Evolutionary conservation across 192 early-diverging fungal species (phyloP), one percentile per base, ranked within the genome.

Genomic region (Coemansia sp.): DNA sequence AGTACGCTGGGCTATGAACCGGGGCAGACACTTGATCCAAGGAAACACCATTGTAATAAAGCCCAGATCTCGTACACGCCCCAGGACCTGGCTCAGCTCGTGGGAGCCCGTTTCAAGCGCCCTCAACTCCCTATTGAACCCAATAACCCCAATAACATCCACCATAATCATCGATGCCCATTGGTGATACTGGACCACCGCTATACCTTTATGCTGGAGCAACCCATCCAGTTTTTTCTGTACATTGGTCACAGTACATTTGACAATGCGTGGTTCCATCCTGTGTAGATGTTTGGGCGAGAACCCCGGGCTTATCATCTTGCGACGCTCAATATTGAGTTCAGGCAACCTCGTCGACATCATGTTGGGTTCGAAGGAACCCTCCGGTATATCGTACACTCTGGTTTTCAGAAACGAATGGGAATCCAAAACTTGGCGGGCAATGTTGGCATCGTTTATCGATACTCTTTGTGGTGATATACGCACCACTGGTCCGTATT

Each of bases 391-490:
- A 10, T 68, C 56, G 18, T 77, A 77, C 11, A 48, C 48, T 5
- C 40, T 55, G 3, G 56, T 41, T 20, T 77, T 77, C 0, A 13
- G 6, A 41, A 51, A 77, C 26, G 25, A 2, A 14, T 67, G 64
- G 3, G 68, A 57, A 0, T 51, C 51, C n/a, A 72, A 26, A 0
- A 77, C 38, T 10, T 67, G 61, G 21, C 40, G 46, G 31, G 55
- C 52, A 27, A 55, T 33, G 14, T 54, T 33, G 1, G 21, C 10
- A 10, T 72, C 69, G 9, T 45, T 56, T 3, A 67, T 18, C 23
- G 64, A 67, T 0, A 74, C 64, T 5, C 64, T 54, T 22, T 74
- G 63, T 32, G 70, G 70, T 2, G 64, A 60, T 7, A 74, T 54
- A 2, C 70, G 50, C 4, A 74, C 70, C 0, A 74, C 12, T 0